Conservation (phyloP, 495 filamentous ascomycete genomes). For the Trichoderma virens region DNA sequence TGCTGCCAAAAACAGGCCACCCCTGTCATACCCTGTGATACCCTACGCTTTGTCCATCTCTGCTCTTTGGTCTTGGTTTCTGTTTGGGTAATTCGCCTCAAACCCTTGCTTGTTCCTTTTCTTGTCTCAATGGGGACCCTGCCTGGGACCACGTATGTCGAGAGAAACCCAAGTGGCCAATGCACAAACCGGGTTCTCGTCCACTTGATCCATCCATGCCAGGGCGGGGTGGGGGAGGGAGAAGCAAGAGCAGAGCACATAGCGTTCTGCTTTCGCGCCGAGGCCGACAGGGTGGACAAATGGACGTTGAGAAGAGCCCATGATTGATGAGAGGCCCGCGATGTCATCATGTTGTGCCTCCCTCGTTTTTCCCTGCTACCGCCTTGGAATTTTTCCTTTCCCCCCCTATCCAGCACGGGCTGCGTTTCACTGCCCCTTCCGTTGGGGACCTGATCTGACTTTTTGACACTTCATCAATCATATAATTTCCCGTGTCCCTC, state of each 20-base stretch:
- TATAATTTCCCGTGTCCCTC: background rate
- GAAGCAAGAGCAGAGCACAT: no score
- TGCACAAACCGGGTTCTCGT: background rate
- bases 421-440: background rate
- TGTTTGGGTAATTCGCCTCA: background rate
- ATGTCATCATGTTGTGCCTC: constrained; percentile 6
- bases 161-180: background rate
- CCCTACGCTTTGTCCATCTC: background rate
- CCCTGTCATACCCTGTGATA: background rate
- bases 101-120: background rate
- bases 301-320: no score
- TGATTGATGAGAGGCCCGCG: background rate
- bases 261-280: background rate
- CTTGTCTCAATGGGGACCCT: background rate
- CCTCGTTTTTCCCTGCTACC: background rate
- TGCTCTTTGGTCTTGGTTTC: background rate
- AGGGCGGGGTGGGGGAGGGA: no score
- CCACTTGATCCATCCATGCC: background rate
- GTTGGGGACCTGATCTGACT: background rate
- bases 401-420: background rate
- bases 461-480: constrained; percentile 7
- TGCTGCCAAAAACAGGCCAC: background rate
- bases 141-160: background rate
- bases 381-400: background rate
- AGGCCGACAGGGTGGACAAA: no score